Conservation (phyloP, 495 filamentous ascomycete species). For the Xylaria castorea region DNA sequence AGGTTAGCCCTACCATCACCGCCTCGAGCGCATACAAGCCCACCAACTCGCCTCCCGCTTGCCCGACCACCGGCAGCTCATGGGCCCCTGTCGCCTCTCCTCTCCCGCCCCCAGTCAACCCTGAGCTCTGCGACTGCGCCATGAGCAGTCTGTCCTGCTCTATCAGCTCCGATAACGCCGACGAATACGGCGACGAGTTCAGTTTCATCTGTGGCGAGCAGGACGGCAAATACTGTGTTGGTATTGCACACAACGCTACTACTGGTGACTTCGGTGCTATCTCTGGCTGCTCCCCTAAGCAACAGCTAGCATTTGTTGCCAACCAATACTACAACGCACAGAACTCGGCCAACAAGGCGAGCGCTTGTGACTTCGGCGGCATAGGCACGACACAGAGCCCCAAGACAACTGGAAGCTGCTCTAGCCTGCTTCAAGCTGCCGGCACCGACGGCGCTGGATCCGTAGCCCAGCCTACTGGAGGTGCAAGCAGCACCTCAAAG, state of each 20-base stretch:
- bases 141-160: constrained; percentile 69
- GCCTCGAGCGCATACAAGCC: constrained; percentile 75
- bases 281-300: constrained; percentile 78
- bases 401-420: constrained; percentile 48
- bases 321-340: constrained; percentile 79
- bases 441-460: constrained; percentile 47
- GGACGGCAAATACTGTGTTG: constrained; percentile 61
- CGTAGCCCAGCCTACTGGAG: constrained; percentile 32
- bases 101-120: constrained; percentile 77
- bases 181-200: constrained; percentile 63
- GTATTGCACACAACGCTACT: constrained; percentile 72
- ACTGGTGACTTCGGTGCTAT: constrained; percentile 83
- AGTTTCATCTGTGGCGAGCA: constrained; percentile 75
- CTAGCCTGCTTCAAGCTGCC: constrained; percentile 46
- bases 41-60: constrained; percentile 73
- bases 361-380: constrained; percentile 80
- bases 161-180: constrained; percentile 54
- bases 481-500: constrained; percentile 32
- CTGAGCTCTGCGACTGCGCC: constrained; percentile 81
- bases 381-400: constrained; percentile 59
- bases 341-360: constrained; percentile 50
- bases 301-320: constrained; percentile 82
- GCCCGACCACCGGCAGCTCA: constrained; percentile 66
- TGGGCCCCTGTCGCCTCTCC: constrained; percentile 72
- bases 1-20: constrained; percentile 67